These are phyloP conservation scores for Pisolithus microcarpus DNA, from an alignment of 768 basidiomycete species.

Conservation along the genomic window DNA sequence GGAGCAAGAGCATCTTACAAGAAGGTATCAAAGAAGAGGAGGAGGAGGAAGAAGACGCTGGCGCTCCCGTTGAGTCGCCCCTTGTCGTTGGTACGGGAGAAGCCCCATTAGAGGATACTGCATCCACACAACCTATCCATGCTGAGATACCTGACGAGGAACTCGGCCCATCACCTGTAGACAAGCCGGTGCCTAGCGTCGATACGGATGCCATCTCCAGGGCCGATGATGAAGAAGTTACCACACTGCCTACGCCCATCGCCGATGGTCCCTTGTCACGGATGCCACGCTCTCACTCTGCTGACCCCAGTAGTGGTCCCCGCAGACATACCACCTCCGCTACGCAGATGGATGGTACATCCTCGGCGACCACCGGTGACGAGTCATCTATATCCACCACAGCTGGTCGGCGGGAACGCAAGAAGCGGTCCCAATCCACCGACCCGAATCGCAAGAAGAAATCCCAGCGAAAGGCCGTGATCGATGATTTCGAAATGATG, in stretches of 20 bases:
- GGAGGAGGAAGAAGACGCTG: constrained; percentile 14
- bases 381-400: constrained; percentile 67
- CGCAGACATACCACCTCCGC: constrained; percentile 53
- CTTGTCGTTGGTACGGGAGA: constrained; percentile 5
- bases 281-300: constrained; percentile 74
- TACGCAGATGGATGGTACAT: constrained; percentile 37
- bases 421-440: constrained; percentile 48
- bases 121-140: not conserved
- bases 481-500: constrained; percentile 97
- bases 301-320: constrained; percentile 59
- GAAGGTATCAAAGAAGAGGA: constrained; percentile 18
- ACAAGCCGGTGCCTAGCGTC: not conserved
- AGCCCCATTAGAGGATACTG: constrained; percentile 4
- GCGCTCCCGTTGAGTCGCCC: constrained; percentile 1
- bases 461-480: constrained; percentile 57
- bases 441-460: constrained; percentile 49
- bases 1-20: constrained; percentile 11
- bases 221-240: constrained; percentile 24
- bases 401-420: constrained; percentile 36
- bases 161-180: not conserved
- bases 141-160: constrained; percentile 5
- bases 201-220: constrained; percentile 20
- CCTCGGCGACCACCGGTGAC: constrained; percentile 56
- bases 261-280: constrained; percentile 34
- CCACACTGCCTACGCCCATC: constrained; percentile 31